Percentiles rank a stretch among this genome's conserved stretches.
phyloP scores from a whole-genome alignment of 495 filamentous ascomycete genomes.

The Aspergillus egyptiacus region DNA sequence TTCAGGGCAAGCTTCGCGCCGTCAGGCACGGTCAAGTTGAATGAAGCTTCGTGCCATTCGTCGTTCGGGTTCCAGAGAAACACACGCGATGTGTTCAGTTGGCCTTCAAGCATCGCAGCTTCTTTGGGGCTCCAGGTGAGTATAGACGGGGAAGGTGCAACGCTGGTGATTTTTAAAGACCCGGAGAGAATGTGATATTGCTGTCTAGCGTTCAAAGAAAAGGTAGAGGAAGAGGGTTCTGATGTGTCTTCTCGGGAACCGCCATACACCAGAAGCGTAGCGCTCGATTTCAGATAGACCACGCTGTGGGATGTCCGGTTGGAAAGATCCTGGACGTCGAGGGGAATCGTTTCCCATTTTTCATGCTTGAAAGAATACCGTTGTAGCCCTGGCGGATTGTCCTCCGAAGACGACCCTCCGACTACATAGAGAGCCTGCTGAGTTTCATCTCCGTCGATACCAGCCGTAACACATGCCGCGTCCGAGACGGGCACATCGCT shows the following conservation, averaged over 20 bases:
- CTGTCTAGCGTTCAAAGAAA: constrained; percentile 55
- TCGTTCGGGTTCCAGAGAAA: constrained; percentile 50
- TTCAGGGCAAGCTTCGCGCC: constrained; percentile 58
- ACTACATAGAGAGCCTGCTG: constrained; percentile 73
- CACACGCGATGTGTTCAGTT: constrained; percentile 56
- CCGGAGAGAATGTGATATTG: constrained; percentile 54
- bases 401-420: constrained; percentile 58
- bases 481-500: constrained; percentile 61
- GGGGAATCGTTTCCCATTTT: constrained; percentile 64
- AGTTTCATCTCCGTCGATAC: constrained; percentile 46
- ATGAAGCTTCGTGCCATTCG: constrained; percentile 61
- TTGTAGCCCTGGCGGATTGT: constrained; percentile 70
- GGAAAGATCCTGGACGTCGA: constrained; percentile 46
- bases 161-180: constrained; percentile 50
- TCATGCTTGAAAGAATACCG: constrained; percentile 70
- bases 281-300: constrained; percentile 62
- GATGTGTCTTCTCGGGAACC: constrained; percentile 56
- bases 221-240: constrained; percentile 64
- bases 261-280: constrained; percentile 74
- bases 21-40: constrained; percentile 54
- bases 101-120: constrained; percentile 74
- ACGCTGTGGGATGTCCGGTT: constrained; percentile 71
- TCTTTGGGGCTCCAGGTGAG: constrained; percentile 67
- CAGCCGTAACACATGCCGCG: constrained; percentile 67
- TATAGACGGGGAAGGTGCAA: constrained; percentile 60